Base-by-base conservation (phyloP, 306 rosid genomes). In the Neltuma alba region DNA sequence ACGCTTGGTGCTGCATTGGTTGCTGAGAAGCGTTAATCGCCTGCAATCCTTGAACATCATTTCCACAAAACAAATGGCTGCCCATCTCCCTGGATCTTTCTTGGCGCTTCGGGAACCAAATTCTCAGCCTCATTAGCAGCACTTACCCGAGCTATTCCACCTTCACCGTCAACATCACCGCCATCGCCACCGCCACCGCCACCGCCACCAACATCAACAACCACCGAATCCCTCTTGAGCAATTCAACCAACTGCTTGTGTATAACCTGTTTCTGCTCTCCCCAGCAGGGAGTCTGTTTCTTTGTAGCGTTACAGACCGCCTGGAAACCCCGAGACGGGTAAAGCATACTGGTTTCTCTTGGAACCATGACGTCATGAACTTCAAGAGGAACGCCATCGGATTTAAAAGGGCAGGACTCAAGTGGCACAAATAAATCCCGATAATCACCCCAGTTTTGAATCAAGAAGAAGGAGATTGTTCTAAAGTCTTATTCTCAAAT, bases 231-330 rank as follows among this genome's bases (percentile, higher is more conserved):
- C 84, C 89, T 83, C 80, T 70, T 89, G 12, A 83, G 83, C 82
- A 91, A 78, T 83, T 89, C 89, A 77, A 84, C 55, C 80, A 91
- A 54, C 86, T 91, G 95, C 92, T 87, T 89, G n/a, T 80, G 72
- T 60, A 91, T 72, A 41, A 83, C 82, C 28, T 82, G 89, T 83
- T 84, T 85, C 42, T 85, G 84, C 82, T 80, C 88, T 81, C 91
- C 92, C 67, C 82, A 74, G 73, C 80, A 47, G 10, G 72, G 58
- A 34, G 74, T 36, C 28, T 47, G 81, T 18, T 61, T 87, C 91
- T 83, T 84, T 34, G 27, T n/a, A 21, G 12, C 48, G 11, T 79
- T 21, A 70, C 25, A 8, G 31, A 28, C 11, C 8, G 27, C 85
- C 21, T 48, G 75, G 20, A 50, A 67, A 55, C 42, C 63, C 54